Conservation (phyloP, 2,329 filamentous ascomycete genomes). For the Penicillium digitatum region DNA sequence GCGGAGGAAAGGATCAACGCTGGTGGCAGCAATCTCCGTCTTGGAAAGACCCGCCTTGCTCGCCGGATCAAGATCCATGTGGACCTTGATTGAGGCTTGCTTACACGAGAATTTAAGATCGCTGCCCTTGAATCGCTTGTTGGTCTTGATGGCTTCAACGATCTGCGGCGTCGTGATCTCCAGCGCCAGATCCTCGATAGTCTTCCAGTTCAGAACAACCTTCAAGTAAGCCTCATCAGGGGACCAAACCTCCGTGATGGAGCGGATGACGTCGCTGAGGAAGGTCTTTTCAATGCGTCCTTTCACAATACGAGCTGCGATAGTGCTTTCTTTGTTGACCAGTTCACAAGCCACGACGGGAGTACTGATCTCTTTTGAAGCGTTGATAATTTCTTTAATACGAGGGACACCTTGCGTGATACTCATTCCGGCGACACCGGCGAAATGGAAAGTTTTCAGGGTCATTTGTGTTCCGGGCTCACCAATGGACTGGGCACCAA, state of each 20-base stretch:
- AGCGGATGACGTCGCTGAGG: slow-evolving; percentile 73
- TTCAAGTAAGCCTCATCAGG: slow-evolving; percentile 69
- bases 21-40: slow-evolving; percentile 43
- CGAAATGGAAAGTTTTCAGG: slow-evolving; percentile 99
- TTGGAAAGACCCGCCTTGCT: slow-evolving; percentile 38
- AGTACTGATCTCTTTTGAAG: slow-evolving; percentile 87
- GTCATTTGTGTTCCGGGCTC: slow-evolving; percentile 99
- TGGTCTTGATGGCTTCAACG: slow-evolving; percentile 67
- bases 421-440: slow-evolving; percentile 98
- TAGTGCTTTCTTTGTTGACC: slow-evolving; percentile 68
- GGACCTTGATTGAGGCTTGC: slow-evolving; percentile 64
- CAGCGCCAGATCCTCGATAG: slow-evolving; percentile 74
- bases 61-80: slow-evolving; percentile 52
- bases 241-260: slow-evolving; percentile 87
- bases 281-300: slow-evolving; percentile 93
- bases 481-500: slow-evolving; percentile 95
- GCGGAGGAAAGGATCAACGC: slow-evolving; percentile 50
- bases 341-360: slow-evolving; percentile 87
- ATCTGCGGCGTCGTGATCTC: slow-evolving; percentile 74
- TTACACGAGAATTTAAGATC: slow-evolving; percentile 59
- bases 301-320: slow-evolving; percentile 85
- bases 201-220: slow-evolving; percentile 74
- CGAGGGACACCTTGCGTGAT: slow-evolving; percentile 98
- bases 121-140: slow-evolving; percentile 68
- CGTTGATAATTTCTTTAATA: slow-evolving; percentile 99